phyloP scores from a whole-genome alignment of 345 rosid genomes.

The Turnera subulata region DNA sequence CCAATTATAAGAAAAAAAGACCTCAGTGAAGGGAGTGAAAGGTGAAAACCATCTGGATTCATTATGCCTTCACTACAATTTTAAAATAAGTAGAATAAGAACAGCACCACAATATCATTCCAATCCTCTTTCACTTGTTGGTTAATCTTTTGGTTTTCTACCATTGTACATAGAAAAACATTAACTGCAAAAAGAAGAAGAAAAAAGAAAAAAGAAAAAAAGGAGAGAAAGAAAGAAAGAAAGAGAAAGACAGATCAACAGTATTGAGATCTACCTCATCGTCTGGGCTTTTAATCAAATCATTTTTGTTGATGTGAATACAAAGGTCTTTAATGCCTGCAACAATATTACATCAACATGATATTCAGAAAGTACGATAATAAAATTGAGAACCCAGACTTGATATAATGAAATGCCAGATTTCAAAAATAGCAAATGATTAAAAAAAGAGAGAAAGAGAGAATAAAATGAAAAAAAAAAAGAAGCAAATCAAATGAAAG shows the following conservation, averaged over 20 bases:
- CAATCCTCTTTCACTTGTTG: too few relatives aligned
- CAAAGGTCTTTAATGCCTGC: conserved; percentile 60
- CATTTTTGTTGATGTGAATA: conserved; percentile 50
- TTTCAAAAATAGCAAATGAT: neutral
- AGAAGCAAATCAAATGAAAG: neutral
- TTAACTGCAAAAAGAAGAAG: neutral
- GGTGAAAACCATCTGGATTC: too few relatives aligned
- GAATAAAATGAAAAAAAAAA: neutral
- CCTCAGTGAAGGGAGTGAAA: too few relatives aligned
- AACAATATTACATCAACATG: conserved; percentile 10
- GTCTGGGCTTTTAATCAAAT: conserved; percentile 49
- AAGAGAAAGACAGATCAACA: neutral
- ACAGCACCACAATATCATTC: too few relatives aligned
- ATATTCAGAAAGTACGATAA: conserved; percentile 7
- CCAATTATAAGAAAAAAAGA: too few relatives aligned
- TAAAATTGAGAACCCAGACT: neutral
- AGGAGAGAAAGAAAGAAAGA: too few relatives aligned
- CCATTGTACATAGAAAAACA: too few relatives aligned
- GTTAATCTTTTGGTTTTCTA: too few relatives aligned
- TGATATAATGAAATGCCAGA: neutral
- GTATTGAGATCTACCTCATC: conserved; percentile 57
- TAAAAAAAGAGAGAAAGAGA: too few relatives aligned
- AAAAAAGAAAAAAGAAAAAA: too few relatives aligned
- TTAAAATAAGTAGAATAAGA: too few relatives aligned
- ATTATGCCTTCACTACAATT: too few relatives aligned